Base-by-base conservation (phyloP, 225 moss, liverwort and hornwort genomes). In the Anthoceros angustus region DNA sequence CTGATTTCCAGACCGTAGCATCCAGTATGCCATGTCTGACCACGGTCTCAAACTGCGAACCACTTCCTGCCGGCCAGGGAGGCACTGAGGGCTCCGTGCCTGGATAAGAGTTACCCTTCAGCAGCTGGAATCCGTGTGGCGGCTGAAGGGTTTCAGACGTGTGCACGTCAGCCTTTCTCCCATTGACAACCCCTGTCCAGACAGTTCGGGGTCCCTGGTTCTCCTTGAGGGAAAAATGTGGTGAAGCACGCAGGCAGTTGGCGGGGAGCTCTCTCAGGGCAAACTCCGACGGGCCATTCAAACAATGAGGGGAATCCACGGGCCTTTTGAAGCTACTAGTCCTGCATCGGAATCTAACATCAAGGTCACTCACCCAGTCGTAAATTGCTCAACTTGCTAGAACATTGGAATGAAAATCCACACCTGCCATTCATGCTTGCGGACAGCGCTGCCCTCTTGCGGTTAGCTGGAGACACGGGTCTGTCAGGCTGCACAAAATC, bases 391-490 rank as follows among this genome's bases (percentile, higher is more conserved):
- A 7, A 15, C 7, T 23, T 15, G 55, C 5, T 0, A 55, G 55
- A 15, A 55, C 7, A 7, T 48, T 48, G 46, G 5, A 48, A 4
- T 2, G 0, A 20, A 4, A 55, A 20, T 18, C 18, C 55, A 55
- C 32, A 20, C n/a, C 55, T 18, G 55, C 18, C 1, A 18, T 23
- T 18, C 55, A 18, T 55, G 23, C 5, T 55, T 20, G n/a, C 18
- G 55, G 55, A 23, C 23, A 18, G 55, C 14, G 55, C n/a, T 55
- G 55, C n/a, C 55, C 55, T 18, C 18, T 55, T 55, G 16, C 55
- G 55, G 43, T 64, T 66, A 11, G 63, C 20, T 14, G 70, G 16
- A 69, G 43, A 0, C 23, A 49, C 71, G 74, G 70, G 75, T 63
- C 76, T 78, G 6, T 21, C 9, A 10, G n/a, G 21, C 48, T 42